phyloP scores from a whole-genome alignment of 2,329 filamentous ascomycete genomes.

The Paradendryphiella salina region DNA sequence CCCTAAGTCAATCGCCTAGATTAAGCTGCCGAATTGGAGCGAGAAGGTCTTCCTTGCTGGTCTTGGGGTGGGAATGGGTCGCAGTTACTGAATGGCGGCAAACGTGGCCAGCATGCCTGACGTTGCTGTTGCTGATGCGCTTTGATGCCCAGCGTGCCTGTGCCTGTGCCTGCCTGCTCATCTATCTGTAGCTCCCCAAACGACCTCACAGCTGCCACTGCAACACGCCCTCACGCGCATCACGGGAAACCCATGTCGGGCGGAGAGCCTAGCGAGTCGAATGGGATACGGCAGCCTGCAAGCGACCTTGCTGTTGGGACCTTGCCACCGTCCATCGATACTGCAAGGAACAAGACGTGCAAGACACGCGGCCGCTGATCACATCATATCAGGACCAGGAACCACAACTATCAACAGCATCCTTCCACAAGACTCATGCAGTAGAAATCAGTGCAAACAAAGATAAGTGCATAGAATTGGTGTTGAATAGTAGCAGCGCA shows the following conservation, averaged over 20 bases:
- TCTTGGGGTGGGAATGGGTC: neutral
- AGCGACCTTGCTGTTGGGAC: neutral
- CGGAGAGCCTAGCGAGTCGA: slow-evolving; percentile 4
- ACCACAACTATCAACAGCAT: neutral
- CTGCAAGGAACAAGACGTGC: neutral
- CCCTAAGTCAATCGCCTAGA: neutral
- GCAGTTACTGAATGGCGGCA: neutral
- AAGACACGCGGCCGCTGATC: neutral
- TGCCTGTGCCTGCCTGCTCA: slow-evolving; percentile 11
- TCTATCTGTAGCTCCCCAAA: slow-evolving; percentile 14
- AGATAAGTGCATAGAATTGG: neutral
- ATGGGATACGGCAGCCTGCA: neutral
- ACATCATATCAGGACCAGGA: neutral
- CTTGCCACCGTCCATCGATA: neutral
- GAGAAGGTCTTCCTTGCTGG: neutral
- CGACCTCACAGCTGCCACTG: neutral
- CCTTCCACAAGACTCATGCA: too few relatives aligned
- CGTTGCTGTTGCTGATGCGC: slow-evolving; percentile 2
- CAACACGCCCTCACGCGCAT: slow-evolving; percentile 2
- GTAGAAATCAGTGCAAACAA: neutral
- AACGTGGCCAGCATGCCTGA: neutral
- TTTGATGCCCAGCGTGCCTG: slow-evolving; percentile 4
- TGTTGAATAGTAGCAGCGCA: neutral
- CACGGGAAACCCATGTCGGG: too few relatives aligned
- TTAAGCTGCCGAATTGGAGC: slow-evolving; percentile 1